These are phyloP conservation scores for Hemisphaericaspora nanyangensis DNA, from an alignment of 805 yeast genomes.

Conservation along the genomic window DNA sequence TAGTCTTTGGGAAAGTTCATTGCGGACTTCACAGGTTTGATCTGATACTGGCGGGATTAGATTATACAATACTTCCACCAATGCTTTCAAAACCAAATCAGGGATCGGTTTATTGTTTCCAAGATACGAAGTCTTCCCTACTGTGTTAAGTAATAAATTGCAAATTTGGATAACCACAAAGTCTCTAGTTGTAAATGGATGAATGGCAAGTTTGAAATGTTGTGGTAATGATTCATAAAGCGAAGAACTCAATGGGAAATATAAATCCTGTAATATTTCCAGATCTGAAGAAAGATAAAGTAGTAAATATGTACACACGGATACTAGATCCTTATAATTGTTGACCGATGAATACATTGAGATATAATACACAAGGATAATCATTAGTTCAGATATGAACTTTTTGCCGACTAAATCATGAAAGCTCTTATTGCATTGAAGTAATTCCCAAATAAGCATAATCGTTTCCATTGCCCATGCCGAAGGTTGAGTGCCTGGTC, in stretches of 20 bases:
- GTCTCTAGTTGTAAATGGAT: slow-evolving; percentile 57
- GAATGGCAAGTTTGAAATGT: slow-evolving; percentile 40
- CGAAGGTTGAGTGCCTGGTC: slow-evolving; percentile 17
- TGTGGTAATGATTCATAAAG: slow-evolving; percentile 52
- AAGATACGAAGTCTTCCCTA: neutral
- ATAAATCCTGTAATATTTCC: slow-evolving; percentile 32
- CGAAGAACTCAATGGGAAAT: slow-evolving; percentile 42
- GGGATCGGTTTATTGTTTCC: slow-evolving; percentile 23
- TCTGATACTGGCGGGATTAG: slow-evolving; percentile 42
- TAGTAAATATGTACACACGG: slow-evolving; percentile 49
- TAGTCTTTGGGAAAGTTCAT: slow-evolving; percentile 19
- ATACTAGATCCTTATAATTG: slow-evolving; percentile 39
- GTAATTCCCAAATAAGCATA: slow-evolving; percentile 69
- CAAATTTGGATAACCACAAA: slow-evolving; percentile 54
- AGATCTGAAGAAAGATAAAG: slow-evolving; percentile 46
- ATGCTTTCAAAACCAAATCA: slow-evolving; percentile 35
- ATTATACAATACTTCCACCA: slow-evolving; percentile 61
- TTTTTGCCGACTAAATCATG: slow-evolving; percentile 35
- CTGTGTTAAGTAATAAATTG: slow-evolving; percentile 25
- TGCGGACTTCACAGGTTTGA: slow-evolving; percentile 14
- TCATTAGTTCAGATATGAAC: slow-evolving; percentile 50
- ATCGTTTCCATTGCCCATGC: slow-evolving; percentile 55
- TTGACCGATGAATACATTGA: slow-evolving; percentile 42
- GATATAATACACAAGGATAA: slow-evolving; percentile 56
- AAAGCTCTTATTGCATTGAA: slow-evolving; percentile 66